Base-by-base conservation (phyloP, 2,329 filamentous ascomycete genomes). In the Teratosphaeriaceae sp. region DNA sequence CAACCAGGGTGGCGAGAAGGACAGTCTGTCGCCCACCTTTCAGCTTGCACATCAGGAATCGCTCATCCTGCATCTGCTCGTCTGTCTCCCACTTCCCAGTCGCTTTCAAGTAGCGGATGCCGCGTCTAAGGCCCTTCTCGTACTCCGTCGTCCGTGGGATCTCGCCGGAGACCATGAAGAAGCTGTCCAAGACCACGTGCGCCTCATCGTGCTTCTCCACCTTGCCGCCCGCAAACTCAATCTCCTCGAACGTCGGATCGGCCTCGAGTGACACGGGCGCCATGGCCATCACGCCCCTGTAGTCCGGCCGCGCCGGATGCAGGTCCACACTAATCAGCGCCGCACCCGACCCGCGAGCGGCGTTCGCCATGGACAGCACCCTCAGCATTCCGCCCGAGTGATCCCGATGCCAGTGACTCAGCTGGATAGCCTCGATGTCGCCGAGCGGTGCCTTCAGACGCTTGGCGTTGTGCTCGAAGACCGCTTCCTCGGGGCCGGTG, bases 361-460 rank as follows among this genome's bases (percentile, higher is more conserved):
- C 48, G 23, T 50, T 38, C n/a, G 56, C 49, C 50, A 55, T 55
- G 8, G 36, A 31, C 15, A 58, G 27, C 1, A 45, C 53, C 35
- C 46, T 48, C n/a, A 54, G 43, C 45, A 58, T 56, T 3, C 56
- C 54, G 8, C 53, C 56, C 2, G 52, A 56, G 38, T 58, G 54
- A 43, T 57, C 54, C 12, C 56, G 44, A 45, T 58, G 56, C 53
- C 54, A 58, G 21, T 58, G 56, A 30, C 41, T 47, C 3, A 58
- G 43, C 26, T 55, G 52, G n/a, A 58, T 48, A 6, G 21, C 42
- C 42, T 58, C 54, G 19, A 57, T 51, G 9, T 24, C 19, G 13
- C 43, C 48, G 3, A 56, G 18, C 19, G 52, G 48, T 12, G 52
- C 54, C 26, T 43, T 43, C 11, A 56, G 38, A 5, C 56, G 50